phyloP scores from a whole-genome alignment of 257 asterid species.

The Solanum lignicaule region DNA sequence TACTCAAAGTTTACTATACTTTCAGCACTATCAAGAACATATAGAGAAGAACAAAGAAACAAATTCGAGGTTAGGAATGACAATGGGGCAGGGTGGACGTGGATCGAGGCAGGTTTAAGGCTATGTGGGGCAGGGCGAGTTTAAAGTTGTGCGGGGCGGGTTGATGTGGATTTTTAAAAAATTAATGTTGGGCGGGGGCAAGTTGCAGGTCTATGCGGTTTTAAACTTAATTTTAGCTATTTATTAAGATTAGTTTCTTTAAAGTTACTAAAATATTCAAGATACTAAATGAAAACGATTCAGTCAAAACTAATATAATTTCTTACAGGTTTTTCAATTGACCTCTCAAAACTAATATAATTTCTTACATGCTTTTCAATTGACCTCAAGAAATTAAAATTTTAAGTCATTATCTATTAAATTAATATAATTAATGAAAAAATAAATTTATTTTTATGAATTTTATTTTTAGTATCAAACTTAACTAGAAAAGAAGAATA shows the following conservation, averaged over 20 bases:
- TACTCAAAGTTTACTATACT: neutral
- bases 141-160: neutral
- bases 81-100: neutral
- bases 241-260: neutral
- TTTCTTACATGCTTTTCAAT: neutral
- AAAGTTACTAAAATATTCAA: no score
- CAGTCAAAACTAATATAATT: neutral
- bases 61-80: neutral
- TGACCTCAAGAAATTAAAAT: no score
- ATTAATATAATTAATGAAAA: no score
- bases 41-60: neutral
- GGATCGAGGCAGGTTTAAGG: neutral
- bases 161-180: no score
- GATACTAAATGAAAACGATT: neutral
- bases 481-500: no score
- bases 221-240: neutral
- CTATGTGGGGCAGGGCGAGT: no score
- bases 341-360: no score
- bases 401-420: no score
- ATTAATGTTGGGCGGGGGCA: no score
- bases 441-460: no score
- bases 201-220: neutral
- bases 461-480: no score
- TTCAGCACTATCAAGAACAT: neutral
- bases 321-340: neutral